Percentiles rank a stretch among this genome's conserved stretches.
phyloP scores from a whole-genome alignment of 2,329 filamentous ascomycete genomes.

The Colletotrichum gigasporum region DNA sequence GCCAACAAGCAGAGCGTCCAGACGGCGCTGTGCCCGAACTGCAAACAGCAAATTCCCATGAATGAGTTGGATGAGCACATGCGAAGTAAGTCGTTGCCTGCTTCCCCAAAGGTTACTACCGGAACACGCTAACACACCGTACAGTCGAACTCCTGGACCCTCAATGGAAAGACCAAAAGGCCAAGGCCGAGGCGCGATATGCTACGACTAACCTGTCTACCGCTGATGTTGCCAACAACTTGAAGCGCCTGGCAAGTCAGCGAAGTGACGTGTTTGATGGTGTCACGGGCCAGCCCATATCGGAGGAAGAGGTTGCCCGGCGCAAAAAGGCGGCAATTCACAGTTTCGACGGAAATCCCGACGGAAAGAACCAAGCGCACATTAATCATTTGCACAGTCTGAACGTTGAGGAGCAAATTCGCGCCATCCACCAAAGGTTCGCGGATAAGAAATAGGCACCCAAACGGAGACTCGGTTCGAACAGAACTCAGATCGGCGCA shows the following conservation, averaged over 20 bases:
- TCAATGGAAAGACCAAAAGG: conserved; percentile 94
- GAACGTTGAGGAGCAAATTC: conserved; percentile 88
- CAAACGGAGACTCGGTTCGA: background rate
- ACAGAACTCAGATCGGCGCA: no score
- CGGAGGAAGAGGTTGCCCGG: conserved; percentile 77
- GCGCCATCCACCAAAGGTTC: conserved; percentile 68
- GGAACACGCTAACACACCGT: conserved; percentile 43
- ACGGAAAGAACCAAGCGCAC: conserved; percentile 56
- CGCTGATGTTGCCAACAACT: conserved; percentile 88
- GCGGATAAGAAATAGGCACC: conserved; percentile 32
- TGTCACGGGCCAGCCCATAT: conserved; percentile 72
- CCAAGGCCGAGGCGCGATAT: conserved; percentile 85
- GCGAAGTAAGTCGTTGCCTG: conserved; percentile 69
- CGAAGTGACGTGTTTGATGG: conserved; percentile 87
- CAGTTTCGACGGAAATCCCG: conserved; percentile 68
- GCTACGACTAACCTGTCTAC: conserved; percentile 88
- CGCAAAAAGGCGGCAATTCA: conserved; percentile 77
- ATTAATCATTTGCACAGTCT: conserved; percentile 71
- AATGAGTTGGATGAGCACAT: conserved; percentile 92
- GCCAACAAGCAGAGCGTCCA: conserved; percentile 71
- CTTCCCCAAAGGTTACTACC: background rate
- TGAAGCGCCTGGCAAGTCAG: conserved; percentile 93
- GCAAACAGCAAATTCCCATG: conserved; percentile 87
- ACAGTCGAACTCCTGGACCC: conserved; percentile 91
- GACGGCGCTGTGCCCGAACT: conserved; percentile 89